Evolutionary conservation across 208 protist genomes (phyloP), one percentile per base, ranked within the genome.

Genomic region (Leishmania arabica): DNA sequence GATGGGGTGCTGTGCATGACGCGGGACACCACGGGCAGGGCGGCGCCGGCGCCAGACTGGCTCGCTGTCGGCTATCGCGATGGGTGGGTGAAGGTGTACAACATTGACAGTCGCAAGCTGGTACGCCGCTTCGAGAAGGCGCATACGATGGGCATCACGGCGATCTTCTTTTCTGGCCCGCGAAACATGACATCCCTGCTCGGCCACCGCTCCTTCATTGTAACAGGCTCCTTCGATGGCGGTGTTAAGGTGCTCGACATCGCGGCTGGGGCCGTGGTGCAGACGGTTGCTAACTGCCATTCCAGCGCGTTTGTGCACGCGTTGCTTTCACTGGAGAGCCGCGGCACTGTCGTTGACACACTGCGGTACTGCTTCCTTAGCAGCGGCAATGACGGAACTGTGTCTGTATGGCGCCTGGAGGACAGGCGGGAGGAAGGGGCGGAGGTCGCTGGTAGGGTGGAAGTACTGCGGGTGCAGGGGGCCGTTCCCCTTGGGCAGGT

Each of bases 51-150:
- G 31, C 60, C 69, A 1, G 80, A 82, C 24, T 97, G 94, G 93
- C 81, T 95, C 3, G 94, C 87, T 0, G 89, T 95, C 6, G 94
- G 94, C 40, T 96, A 95, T 80, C 91, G 94, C 21, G 92, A 95
- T 76, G 94, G 94, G 3, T 89, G 85, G 80, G 88, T 97, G 24
- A 95, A 95, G 79, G 86, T 97, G 45, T 97, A 94, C 85, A 93
- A 95, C 74, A 60, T 86, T 6, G 81, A 85, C 51, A 90, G 80
- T 27, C 86, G 88, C 82, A 92, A 94, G 75, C 83, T 97, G 49
- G 84, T 95, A 56, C 90, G 94, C 24, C 90, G 91, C 58, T 96
- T 97, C 81, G 71, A 86, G 45, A 78, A 83, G 56, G 86, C 88
- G 64, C 92, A 97, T 82, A 42, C 80, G 15, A 84, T 90, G 34